These are phyloP conservation scores for Leccinum fuscescens DNA, from an alignment of 1,284 basidiomycete species.

Conservation along the genomic window DNA sequence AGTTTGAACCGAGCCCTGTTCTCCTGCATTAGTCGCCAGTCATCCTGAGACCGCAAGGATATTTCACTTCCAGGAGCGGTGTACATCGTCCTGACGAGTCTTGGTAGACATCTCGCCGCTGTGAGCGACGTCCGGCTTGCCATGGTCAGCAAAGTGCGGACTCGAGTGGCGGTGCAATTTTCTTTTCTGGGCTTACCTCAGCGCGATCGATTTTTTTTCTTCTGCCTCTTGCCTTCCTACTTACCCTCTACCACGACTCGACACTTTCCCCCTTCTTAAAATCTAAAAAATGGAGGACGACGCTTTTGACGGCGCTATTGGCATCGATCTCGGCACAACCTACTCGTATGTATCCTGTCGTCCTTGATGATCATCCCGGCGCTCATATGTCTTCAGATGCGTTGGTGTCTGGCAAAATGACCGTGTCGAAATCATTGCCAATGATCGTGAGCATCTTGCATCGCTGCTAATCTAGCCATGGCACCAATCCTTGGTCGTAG, in stretches of 20 bases:
- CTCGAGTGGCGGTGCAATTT: constrained; percentile 49
- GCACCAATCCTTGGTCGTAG: constrained; percentile 40
- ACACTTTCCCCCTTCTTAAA: constrained; percentile 36
- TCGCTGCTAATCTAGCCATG: background rate
- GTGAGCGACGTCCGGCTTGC: constrained; percentile 40
- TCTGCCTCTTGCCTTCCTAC: constrained; percentile 10
- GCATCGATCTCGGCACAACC: constrained; percentile 91
- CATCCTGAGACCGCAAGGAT: constrained; percentile 47
- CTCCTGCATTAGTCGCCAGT: constrained; percentile 65
- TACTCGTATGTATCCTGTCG: constrained; percentile 66
- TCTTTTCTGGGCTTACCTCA: constrained; percentile 36
- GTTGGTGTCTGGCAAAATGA: constrained; percentile 99
- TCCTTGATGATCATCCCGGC: constrained; percentile 2
- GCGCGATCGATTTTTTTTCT: constrained; percentile 38
- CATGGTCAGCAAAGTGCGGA: constrained; percentile 33
- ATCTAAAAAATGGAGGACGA: constrained; percentile 83
- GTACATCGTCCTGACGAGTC: constrained; percentile 31
- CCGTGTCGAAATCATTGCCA: constrained; percentile 98
- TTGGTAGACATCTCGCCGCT: constrained; percentile 30
- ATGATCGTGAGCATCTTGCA: constrained; percentile 69
- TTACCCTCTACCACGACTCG: constrained; percentile 28
- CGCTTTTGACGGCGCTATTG: constrained; percentile 90
- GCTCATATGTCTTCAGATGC: constrained; percentile 53
- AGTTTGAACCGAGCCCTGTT: constrained; percentile 52
- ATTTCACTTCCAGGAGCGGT: constrained; percentile 33